phyloP scores from a whole-genome alignment of 2,329 filamentous ascomycete species.

The Xylogone sp. region DNA sequence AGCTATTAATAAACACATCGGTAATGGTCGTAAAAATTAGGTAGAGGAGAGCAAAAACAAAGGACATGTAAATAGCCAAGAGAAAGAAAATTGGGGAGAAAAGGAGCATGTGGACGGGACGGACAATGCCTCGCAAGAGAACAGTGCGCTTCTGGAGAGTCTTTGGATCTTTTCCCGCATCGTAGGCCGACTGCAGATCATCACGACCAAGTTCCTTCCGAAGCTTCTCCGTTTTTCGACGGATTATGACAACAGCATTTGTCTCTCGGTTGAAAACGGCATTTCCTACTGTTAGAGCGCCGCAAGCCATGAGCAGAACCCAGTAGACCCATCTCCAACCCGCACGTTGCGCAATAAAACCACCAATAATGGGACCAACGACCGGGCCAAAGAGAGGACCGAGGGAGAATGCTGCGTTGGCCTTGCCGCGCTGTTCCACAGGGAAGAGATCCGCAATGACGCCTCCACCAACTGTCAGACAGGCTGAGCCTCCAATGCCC shows the following conservation, averaged over 20 bases:
- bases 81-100: slow-evolving; percentile 33
- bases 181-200: slow-evolving; percentile 38
- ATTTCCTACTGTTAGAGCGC: slow-evolving; percentile 26
- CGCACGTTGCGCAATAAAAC: slow-evolving; percentile 38
- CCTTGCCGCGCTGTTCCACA: slow-evolving; percentile 24
- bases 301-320: slow-evolving; percentile 45
- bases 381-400: slow-evolving; percentile 22
- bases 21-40: slow-evolving; percentile 47
- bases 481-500: slow-evolving; percentile 40
- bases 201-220: slow-evolving; percentile 38
- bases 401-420: slow-evolving; percentile 20
- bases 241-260: slow-evolving; percentile 44
- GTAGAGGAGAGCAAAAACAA: slow-evolving; percentile 49
- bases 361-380: slow-evolving; percentile 21
- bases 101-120: slow-evolving; percentile 40
- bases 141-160: slow-evolving; percentile 1
- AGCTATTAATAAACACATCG: slow-evolving; percentile 41
- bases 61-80: slow-evolving; percentile 43
- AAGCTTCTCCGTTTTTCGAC: slow-evolving; percentile 37
- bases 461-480: slow-evolving; percentile 37
- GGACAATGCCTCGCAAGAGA: slow-evolving; percentile 23
- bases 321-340: slow-evolving; percentile 37
- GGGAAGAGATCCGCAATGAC: slow-evolving; percentile 37
- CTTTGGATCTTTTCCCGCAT: slow-evolving; percentile 15
- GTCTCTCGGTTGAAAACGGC: slow-evolving; percentile 40